A percentile compares a stretch with the other conserved stretches of the same genome.
Conservation (phyloP, 352 stramenopile species). For the Plasmopara viticola region DNA sequence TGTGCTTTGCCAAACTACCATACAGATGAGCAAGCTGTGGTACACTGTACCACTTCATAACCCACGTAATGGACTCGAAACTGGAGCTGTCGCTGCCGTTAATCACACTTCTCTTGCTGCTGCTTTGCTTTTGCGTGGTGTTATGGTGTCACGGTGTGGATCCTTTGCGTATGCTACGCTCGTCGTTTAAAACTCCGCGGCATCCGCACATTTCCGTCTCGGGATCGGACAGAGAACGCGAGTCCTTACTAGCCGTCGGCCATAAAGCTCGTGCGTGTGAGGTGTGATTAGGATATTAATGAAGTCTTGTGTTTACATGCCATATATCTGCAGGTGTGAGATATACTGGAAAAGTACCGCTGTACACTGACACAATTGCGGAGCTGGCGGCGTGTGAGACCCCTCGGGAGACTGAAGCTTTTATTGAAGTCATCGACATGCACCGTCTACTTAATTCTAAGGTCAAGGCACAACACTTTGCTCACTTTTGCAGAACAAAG, state of each 20-base stretch:
- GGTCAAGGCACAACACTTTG: constrained; percentile 74
- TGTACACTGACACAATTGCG: constrained; percentile 65
- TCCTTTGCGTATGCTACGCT: constrained; percentile 53
- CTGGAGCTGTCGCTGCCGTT: too few relatives aligned
- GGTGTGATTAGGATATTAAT: not conserved
- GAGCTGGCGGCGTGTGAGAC: constrained; percentile 34
- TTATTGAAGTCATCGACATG: constrained; percentile 47
- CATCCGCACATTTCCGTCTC: constrained; percentile 23
- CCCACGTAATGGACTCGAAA: too few relatives aligned
- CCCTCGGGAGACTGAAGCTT: constrained; percentile 46
- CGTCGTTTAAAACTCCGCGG: constrained; percentile 45
- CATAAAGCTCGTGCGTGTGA: constrained; percentile 33
- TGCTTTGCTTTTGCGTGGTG: constrained; percentile 3
- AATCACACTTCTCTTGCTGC: too few relatives aligned
- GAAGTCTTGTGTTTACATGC: too few relatives aligned
- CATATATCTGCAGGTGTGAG: constrained; percentile 25
- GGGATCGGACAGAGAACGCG: constrained; percentile 38
- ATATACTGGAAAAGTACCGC: constrained; percentile 52
- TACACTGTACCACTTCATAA: too few relatives aligned
- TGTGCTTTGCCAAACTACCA: too few relatives aligned
- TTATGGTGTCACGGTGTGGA: constrained; percentile 55
- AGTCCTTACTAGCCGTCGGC: constrained; percentile 35
- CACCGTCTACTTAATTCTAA: constrained; percentile 58
- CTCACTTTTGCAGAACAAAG: constrained; percentile 16
- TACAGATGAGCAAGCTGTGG: too few relatives aligned